These are phyloP conservation scores for Linnemannia exigua DNA, from an alignment of 192 early-diverging fungal species.

Conservation along the genomic window DNA sequence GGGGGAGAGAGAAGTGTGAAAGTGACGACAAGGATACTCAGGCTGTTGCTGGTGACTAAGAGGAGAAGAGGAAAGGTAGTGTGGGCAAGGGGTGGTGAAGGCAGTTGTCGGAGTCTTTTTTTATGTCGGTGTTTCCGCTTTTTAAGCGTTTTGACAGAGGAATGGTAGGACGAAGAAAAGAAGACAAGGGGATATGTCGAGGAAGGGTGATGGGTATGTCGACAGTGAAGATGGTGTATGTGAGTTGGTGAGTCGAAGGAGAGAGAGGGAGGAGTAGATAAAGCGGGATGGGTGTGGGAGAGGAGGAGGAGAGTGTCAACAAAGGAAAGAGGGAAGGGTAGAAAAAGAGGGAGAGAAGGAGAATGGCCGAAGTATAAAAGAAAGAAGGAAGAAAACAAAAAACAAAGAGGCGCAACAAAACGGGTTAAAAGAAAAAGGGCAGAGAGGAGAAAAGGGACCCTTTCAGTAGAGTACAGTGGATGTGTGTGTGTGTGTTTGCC, in stretches of 20 bases:
- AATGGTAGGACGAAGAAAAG: background rate
- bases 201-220: background rate
- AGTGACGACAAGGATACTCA: background rate
- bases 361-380: background rate
- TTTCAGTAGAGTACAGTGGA: background rate
- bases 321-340: constrained; percentile 4
- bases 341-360: background rate
- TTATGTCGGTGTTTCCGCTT: background rate
- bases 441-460: background rate
- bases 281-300: background rate
- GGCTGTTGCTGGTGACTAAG: background rate
- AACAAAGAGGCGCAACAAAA: background rate
- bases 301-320: background rate
- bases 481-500: no score
- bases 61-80: background rate
- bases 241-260: background rate
- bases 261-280: background rate
- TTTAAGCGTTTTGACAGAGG: constrained; percentile 4
- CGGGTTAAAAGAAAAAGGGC: background rate
- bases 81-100: background rate
- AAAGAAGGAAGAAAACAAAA: background rate
- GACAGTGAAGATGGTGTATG: background rate
- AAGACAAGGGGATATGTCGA: background rate
- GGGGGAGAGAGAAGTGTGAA: background rate
- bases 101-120: background rate